These are phyloP conservation scores for Arabis hirsuta DNA, from an alignment of 345 rosid genomes.

Conservation along the genomic window DNA sequence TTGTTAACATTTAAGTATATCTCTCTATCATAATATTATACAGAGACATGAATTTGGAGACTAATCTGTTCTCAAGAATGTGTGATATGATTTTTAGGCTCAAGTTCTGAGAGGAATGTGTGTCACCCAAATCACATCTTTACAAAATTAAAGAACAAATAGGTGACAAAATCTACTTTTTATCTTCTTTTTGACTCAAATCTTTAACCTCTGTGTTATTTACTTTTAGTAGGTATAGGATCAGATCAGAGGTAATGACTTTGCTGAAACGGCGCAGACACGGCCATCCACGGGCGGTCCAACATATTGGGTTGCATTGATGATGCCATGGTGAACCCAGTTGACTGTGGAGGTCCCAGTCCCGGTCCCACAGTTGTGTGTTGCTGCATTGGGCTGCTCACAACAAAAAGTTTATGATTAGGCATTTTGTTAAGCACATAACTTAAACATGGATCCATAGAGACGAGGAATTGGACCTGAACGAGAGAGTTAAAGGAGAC, in stretches of 20 bases:
- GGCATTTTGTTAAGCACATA: neutral
- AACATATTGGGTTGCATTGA: constrained; percentile 66
- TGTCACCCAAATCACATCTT: constrained; percentile 27
- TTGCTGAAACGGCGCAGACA: constrained; percentile 63
- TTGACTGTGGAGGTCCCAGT: constrained; percentile 70
- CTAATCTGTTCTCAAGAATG: constrained; percentile 28
- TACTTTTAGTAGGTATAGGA: constrained; percentile 37
- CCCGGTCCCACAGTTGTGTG: constrained; percentile 71
- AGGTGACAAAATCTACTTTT: constrained; percentile 20
- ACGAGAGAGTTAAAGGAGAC: constrained; percentile 69
- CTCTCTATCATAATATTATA: constrained; percentile 20
- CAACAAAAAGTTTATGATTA: neutral
- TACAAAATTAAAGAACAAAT: constrained; percentile 36
- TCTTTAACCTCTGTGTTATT: constrained; percentile 39
- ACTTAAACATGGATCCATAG: neutral
- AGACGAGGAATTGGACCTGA: constrained; percentile 56
- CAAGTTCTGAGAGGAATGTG: constrained; percentile 6
- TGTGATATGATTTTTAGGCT: constrained; percentile 3
- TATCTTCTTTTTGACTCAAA: constrained; percentile 7
- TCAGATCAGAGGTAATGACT: constrained; percentile 55
- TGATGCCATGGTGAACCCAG: constrained; percentile 62
- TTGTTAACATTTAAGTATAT: neutral
- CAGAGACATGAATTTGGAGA: constrained; percentile 23
- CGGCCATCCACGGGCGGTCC: constrained; percentile 66
- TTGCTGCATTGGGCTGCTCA: constrained; percentile 65